Base-by-base conservation (phyloP, 2,329 filamentous ascomycete species). In the Coleophoma crateriformis region DNA sequence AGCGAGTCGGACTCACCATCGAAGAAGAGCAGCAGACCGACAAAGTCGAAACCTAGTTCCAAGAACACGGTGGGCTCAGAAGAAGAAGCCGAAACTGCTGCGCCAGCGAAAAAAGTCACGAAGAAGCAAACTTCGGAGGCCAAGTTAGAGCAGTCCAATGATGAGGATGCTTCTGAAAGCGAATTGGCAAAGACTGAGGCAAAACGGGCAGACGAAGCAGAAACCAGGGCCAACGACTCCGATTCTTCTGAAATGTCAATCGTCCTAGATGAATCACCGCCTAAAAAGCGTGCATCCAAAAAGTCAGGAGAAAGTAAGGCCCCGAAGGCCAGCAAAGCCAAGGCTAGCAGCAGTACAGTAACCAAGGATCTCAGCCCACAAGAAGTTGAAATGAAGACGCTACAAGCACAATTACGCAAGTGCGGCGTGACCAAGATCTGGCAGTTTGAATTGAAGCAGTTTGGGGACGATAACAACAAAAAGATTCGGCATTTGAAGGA, bases 401-500 rank as follows among this genome's bases (percentile, higher is more conserved):
- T 97, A 3, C 92, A 97, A 69, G 81, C 83, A 8, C 90, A 92
- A 68, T 78, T 99, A 7, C 71, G 85, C 42, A 96, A 96, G 68
- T 99, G 92, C 62, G 92, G 92, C 32, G 82, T 96, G 49, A 86
- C 90, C 47, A 97, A 96, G 65, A 80, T 96, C 53, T 99, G 94
- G 92, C 81, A 79, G 45, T 83, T 86, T 55, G 90, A 96, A 68
- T 77, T 99, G 27, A 88, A 88, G 65, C 74, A 82, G 48, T 90
- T 81, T 60, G 78, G 77, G 1, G 79, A 84, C 49, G 87, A 91
- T 20, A 65, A 78, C 4, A 86, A 83, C 53, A 88, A 82, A 45
- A 96, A 96, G 73, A 88, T 96, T 54, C 77, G 76, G 47, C 89
- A 96, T 64, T 75, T 99, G 7, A 88, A 82, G 64, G 71, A 71